Conservation (phyloP, 78 protist species). For the Dictyostelium brefeldianum region DNA sequence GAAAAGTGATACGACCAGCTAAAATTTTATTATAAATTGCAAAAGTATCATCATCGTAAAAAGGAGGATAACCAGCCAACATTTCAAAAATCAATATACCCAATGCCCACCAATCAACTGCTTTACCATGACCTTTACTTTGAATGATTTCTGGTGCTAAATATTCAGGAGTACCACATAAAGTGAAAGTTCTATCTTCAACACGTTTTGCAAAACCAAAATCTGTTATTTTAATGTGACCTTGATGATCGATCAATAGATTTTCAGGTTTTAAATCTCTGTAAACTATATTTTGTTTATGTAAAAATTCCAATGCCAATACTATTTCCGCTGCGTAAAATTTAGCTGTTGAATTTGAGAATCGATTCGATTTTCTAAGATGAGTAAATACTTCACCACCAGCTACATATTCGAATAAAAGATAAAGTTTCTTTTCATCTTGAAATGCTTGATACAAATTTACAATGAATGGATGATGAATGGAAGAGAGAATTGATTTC, state of each 20-base stretch:
- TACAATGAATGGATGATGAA: conserved; percentile 95
- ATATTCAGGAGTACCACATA: conserved; percentile 97
- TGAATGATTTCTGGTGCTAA: conserved; percentile 95
- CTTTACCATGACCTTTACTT: conserved; percentile 95
- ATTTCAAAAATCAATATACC: conserved; percentile 88
- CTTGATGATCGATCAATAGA: conserved; percentile 86
- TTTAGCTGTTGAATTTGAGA: conserved; percentile 69
- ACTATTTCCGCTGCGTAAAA: conserved; percentile 91
- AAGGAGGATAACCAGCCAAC: conserved; percentile 92
- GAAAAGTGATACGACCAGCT: conserved; percentile 90
- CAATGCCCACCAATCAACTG: conserved; percentile 99
- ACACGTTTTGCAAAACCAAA: conserved; percentile 95
- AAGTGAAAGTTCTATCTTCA: conserved; percentile 93
- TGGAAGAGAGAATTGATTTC: conserved; percentile 80
- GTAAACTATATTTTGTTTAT: conserved; percentile 89
- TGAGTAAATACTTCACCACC: conserved; percentile 89
- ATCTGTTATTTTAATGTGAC: conserved; percentile 90
- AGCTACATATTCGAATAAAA: conserved; percentile 91
- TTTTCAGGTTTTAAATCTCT: conserved; percentile 97
- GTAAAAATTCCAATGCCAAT: conserved; percentile 90
- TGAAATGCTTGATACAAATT: conserved; percentile 89
- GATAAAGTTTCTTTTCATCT: conserved; percentile 89
- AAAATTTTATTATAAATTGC: conserved; percentile 94
- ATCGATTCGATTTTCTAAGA: conserved; percentile 45
- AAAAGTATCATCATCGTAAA: conserved; percentile 93